A percentile compares a stretch with the other conserved stretches of the same genome.
These are phyloP conservation scores for Boletus pseudopeckii DNA, from an alignment of 768 basidiomycete species.

Conservation along the genomic window DNA sequence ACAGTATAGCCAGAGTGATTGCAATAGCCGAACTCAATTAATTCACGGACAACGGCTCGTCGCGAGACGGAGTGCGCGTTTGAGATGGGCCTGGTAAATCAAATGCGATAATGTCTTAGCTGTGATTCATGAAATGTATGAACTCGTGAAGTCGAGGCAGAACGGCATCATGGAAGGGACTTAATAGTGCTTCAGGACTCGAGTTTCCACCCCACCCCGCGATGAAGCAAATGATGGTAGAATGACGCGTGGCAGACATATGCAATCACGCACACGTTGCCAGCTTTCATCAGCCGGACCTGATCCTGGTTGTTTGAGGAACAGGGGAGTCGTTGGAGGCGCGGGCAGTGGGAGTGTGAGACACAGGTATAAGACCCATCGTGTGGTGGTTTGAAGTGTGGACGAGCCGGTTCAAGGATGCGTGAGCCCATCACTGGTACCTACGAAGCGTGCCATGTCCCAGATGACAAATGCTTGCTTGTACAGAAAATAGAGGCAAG, in stretches of 20 bases:
- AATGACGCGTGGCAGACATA: constrained; percentile 27
- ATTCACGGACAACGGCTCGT: constrained; percentile 28
- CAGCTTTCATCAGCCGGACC: constrained; percentile 24
- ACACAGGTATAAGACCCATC: no score
- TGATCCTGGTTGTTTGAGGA: no score
- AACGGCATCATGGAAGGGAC: constrained; percentile 26
- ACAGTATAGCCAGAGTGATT: constrained; percentile 27
- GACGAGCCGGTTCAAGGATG: no score
- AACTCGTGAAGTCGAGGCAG: constrained; percentile 23
- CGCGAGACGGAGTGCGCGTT: constrained; percentile 25
- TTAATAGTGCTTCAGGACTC: constrained; percentile 27
- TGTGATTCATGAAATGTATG: constrained; percentile 28
- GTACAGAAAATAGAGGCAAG: no score
- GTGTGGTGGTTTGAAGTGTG: no score
- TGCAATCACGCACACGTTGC: constrained; percentile 24
- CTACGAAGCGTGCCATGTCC: no score
- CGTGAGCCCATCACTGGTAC: no score
- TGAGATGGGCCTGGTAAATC: constrained; percentile 31
- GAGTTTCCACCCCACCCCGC: constrained; percentile 21
- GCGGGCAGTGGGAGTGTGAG: no score
- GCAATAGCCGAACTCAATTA: constrained; percentile 34
- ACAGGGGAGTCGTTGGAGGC: no score
- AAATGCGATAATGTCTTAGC: constrained; percentile 28
- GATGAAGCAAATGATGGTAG: constrained; percentile 17
- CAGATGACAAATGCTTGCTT: no score